These are phyloP conservation scores for Zalaria sp. DNA, from an alignment of 2,329 filamentous ascomycete genomes.

Conservation along the genomic window DNA sequence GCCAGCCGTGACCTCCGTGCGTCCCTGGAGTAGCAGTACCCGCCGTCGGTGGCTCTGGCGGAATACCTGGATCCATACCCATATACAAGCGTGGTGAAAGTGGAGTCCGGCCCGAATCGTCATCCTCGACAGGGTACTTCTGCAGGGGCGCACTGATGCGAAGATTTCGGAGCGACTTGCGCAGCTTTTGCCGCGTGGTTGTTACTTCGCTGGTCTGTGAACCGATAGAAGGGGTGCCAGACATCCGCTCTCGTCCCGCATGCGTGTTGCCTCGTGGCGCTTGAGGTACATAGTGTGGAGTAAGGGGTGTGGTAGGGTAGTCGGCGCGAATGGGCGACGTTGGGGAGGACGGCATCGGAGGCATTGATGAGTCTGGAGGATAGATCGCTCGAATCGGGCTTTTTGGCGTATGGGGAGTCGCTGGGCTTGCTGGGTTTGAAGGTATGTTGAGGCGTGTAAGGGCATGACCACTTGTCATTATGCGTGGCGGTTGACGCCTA, in stretches of 20 bases:
- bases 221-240: constrained; percentile 22
- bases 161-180: constrained; percentile 35
- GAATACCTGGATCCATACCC: constrained; percentile 34
- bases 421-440: constrained; percentile 22
- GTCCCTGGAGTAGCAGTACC: constrained; percentile 17
- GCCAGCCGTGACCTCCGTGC: constrained; percentile 1
- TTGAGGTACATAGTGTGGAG: background rate
- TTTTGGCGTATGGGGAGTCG: constrained; percentile 18
- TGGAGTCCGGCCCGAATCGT: constrained; percentile 34
- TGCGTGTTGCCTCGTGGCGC: background rate
- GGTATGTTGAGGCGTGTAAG: constrained; percentile 13
- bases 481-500: constrained; percentile 10
- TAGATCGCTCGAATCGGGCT: constrained; percentile 35
- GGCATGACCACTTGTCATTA: constrained; percentile 13
- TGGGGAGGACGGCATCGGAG: constrained; percentile 9
- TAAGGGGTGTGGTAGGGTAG: constrained; percentile 7
- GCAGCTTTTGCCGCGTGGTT: constrained; percentile 23
- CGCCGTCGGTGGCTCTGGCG: constrained; percentile 36
- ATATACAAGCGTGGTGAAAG: constrained; percentile 41
- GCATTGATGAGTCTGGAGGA: constrained; percentile 20
- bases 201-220: constrained; percentile 14
- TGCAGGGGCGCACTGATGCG: constrained; percentile 44
- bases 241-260: background rate
- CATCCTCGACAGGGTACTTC: constrained; percentile 24
- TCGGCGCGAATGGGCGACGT: constrained; percentile 15